Base-by-base conservation (phyloP, 2,329 filamentous ascomycete genomes). In the Colletotrichum orbiculare region DNA sequence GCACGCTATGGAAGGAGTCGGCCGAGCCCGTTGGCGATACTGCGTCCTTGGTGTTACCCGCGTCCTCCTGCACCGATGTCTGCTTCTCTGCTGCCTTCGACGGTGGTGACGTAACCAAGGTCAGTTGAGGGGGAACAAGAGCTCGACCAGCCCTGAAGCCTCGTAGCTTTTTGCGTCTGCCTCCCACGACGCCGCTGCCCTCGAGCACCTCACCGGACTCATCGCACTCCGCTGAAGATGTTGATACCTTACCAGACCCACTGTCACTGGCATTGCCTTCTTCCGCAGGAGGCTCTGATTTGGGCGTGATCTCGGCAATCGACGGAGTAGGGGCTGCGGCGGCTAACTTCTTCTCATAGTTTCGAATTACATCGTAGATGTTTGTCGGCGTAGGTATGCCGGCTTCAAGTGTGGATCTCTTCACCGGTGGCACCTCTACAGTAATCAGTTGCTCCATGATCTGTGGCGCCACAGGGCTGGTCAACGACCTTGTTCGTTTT, bases 1-100 rank as follows among this genome's bases (percentile, higher is more conserved):
- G 78, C 6, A 81, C 77, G 60, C 81, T 85, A 70, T 85, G 83
- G 67, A 88, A 87, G 1, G 86, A 87, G 56, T 86, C 85, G 13
- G 81, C 74, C 12, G 81, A 81, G 41, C 73, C 78, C 37, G 79
- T 78, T 5, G 83, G 81, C 9, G 84, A 85, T n/a, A 74, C 70
- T 10, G 73, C 70, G 39, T 73, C 73, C 50, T 73, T 64, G 37
- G 71, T 56, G 47, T 67, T 48, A 55, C 70, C 54, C 60, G 68
- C 54, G 49, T 59, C 46, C 47, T 64, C 60, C 11, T 56, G 33
- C n/a, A 54, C 49, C 13, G 66, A 55, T n/a, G 54, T 50, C 43
- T 60, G 53, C 45, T 58, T 59, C 47, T 42, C 55, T 6, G 61
- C 71, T 43, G 69, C 52, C 58, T 72, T 73, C 9, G 80, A 79